Base-by-base conservation (phyloP, 2,329 filamentous ascomycete species). In the Thelonectria blattea region DNA sequence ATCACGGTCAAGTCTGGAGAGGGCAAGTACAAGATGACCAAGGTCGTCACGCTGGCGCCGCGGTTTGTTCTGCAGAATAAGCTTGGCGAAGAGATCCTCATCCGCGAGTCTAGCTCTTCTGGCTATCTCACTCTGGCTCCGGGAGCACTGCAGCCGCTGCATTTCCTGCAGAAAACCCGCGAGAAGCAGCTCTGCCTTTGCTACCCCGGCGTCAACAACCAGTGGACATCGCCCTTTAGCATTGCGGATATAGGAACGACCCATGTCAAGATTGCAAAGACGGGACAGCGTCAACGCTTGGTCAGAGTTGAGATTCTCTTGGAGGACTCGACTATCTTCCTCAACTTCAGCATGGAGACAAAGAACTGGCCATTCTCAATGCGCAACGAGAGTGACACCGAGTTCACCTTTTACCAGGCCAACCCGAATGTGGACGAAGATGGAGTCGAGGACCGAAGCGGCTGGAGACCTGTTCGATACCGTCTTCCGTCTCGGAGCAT, bases 321-420 rank as follows among this genome's bases (percentile, higher is more conserved):
- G 84, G 96, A 99, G 74, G 88, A 91, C 63, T 92, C 94, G 0
- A 98, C 94, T 1, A 90, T 99, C 42, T 99, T 98, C 81, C 76
- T 98, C 34, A 92, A 97, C 71, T 84, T 99, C 60, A 95, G 88
- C 71, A 82, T 94, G 67, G 95, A 99, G 78, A 93, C 87, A 6
- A 96, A 95, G 75, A 92, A 96, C 73, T 99, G 95, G 95, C 95
- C 95, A 0, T 99, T 95, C 78, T 97, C 93, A 0, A 97, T 99
- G 89, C 90, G 95, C 65, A 99, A 99, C 72, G 95, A 98, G 79
- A 98, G 94, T 71, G 94, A 98, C 71, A 91, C 90, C 22, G 95
- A 98, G 73, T 98, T 98, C 76, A 90, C 94, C 50, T 99, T 99
- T 79, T 97, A 91, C 81, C 95, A 99, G 75, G 91, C 92, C 17